Conservation (phyloP, 164 flowering plant species). For the Aristolochia fimbriata region DNA sequence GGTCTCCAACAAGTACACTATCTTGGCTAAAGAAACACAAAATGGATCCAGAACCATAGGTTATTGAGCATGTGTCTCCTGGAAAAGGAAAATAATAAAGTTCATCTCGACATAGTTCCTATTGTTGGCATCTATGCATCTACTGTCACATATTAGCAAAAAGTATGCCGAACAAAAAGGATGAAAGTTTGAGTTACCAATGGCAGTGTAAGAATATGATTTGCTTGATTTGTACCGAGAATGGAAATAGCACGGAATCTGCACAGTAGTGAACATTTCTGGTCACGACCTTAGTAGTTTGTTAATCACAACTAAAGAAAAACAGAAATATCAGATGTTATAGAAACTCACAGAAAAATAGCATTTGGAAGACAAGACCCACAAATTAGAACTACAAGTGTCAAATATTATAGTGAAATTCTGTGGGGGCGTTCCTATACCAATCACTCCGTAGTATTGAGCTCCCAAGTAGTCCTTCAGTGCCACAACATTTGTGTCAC, state of each 20-base stretch:
- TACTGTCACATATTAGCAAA: background rate
- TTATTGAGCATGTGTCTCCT: slow-evolving; percentile 12
- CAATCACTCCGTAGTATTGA: slow-evolving; percentile 57
- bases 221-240: slow-evolving; percentile 39
- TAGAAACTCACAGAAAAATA: slow-evolving; percentile 41
- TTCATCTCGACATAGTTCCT: background rate
- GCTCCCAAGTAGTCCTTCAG: slow-evolving; percentile 46
- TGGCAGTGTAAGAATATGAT: slow-evolving; percentile 50
- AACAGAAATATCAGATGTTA: background rate
- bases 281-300: background rate
- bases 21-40: slow-evolving; percentile 61
- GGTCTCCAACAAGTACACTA: slow-evolving; percentile 35
- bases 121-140: background rate
- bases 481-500: slow-evolving; percentile 21
- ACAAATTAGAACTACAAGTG: slow-evolving; percentile 61
- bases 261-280: slow-evolving; percentile 10
- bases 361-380: slow-evolving; percentile 72
- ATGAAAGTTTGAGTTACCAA: slow-evolving; percentile 5
- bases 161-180: background rate
- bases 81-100: slow-evolving; percentile 1
- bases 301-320: background rate
- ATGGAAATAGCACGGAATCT: slow-evolving; percentile 77
- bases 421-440: slow-evolving; percentile 60
- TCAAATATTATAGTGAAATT: slow-evolving; percentile 51
- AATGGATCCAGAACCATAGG: slow-evolving; percentile 47